phyloP scores from a whole-genome alignment of 306 rosid species.

The Quercus mongolica region DNA sequence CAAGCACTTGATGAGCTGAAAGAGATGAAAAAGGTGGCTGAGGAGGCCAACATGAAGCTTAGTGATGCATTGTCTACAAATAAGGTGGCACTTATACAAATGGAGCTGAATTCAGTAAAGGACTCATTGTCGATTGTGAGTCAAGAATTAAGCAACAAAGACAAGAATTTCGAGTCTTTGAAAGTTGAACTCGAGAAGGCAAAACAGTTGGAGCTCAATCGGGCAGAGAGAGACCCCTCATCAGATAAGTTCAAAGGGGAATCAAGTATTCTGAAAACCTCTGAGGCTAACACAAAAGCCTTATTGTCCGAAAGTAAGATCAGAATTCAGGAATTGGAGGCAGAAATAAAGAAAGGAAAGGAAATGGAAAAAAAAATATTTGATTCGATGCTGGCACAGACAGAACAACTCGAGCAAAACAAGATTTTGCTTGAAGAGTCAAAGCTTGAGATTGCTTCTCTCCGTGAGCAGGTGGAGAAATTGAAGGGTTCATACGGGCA shows the following conservation, averaged over 20 bases:
- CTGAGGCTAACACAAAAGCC: constrained; percentile 33
- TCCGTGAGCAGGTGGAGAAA: constrained; percentile 27
- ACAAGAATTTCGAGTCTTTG: constrained; percentile 15
- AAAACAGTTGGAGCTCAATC: constrained; percentile 24
- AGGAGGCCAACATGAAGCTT: constrained; percentile 23
- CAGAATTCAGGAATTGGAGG: constrained; percentile 44
- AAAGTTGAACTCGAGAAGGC: constrained; percentile 31
- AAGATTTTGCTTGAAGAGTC: constrained; percentile 58
- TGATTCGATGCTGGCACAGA: constrained; percentile 55
- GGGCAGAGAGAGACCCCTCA: constrained; percentile 19
- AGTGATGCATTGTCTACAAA: constrained; percentile 20
- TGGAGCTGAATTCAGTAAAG: constrained; percentile 14
- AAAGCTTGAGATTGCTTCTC: constrained; percentile 44
- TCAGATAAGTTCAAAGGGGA: constrained; percentile 21
- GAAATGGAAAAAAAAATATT: constrained; percentile 54
- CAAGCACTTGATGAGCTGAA: constrained; percentile 25
- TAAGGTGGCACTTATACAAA: constrained; percentile 13
- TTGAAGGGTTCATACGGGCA: constrained; percentile 9
- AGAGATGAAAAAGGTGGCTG: constrained; percentile 31
- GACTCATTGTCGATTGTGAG: constrained; percentile 6
- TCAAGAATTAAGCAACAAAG: constrained; percentile 14
- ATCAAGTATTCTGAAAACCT: constrained; percentile 18
- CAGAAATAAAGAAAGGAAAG: constrained; percentile 34
- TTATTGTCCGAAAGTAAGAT: constrained; percentile 24
- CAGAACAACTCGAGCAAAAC: constrained; percentile 55